A percentile compares a stretch with the other conserved stretches of the same genome.
phyloP scores from a whole-genome alignment of 2,329 filamentous ascomycete genomes.

The Passalora sequoiae region DNA sequence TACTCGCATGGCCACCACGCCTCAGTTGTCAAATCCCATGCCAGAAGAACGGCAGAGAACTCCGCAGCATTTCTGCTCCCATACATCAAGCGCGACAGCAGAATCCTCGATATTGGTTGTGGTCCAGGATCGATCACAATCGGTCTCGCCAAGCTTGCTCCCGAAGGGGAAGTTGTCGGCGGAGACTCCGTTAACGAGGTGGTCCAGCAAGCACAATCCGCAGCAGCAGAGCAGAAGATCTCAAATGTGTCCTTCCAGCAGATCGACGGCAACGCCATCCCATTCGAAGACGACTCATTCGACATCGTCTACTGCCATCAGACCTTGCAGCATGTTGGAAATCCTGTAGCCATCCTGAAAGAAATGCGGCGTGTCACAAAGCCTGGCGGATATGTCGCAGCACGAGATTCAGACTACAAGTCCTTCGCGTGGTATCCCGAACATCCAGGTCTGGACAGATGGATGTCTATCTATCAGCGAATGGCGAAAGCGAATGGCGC shows the following conservation, averaged over 20 bases:
- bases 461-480: constrained; percentile 10
- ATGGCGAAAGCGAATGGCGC: constrained; percentile 13
- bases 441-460: constrained; percentile 24
- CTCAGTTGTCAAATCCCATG: constrained; percentile 4
- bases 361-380: constrained; percentile 34
- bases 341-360: constrained; percentile 22
- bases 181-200: constrained; percentile 27
- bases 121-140: constrained; percentile 36
- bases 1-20: constrained; percentile 7
- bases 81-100: constrained; percentile 23
- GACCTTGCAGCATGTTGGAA: constrained; percentile 28
- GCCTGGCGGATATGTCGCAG: constrained; percentile 30
- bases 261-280: constrained; percentile 17
- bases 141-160: constrained; percentile 25
- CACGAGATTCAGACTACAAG: constrained; percentile 34
- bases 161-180: constrained; percentile 29
- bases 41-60: constrained; percentile 10
- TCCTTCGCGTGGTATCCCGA: constrained; percentile 25
- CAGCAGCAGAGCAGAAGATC: constrained; percentile 2
- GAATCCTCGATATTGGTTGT: constrained; percentile 35
- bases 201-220: background rate
- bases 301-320: constrained; percentile 33
- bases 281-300: constrained; percentile 29
- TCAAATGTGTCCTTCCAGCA: constrained; percentile 9
- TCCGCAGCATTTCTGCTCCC: constrained; percentile 16